A percentile compares a stretch with the other conserved stretches of the same genome.
Conservation (phyloP, 768 basidiomycete species). For the Chalciporus sphaerocephalus region DNA sequence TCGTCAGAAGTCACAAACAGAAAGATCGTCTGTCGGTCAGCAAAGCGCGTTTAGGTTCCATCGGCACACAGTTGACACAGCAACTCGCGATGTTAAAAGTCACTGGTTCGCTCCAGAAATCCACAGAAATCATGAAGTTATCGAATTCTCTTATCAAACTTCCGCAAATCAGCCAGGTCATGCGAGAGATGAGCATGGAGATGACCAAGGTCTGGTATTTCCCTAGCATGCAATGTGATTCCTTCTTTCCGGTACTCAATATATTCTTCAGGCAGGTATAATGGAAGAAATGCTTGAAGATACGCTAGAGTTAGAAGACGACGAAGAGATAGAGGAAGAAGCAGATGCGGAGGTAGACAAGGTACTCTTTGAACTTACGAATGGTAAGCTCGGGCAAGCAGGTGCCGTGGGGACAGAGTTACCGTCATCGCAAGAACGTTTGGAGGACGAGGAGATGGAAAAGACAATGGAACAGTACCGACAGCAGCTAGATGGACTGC, state of each 20-base stretch:
- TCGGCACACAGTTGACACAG: conserved; percentile 82
- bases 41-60: conserved; percentile 90
- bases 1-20: conserved; percentile 94
- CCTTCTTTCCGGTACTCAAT: conserved; percentile 4
- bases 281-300: conserved; percentile 99
- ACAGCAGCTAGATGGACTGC: conserved; percentile 80
- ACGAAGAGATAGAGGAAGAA: conserved; percentile 93
- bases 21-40: conserved; percentile 86
- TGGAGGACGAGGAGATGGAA: conserved; percentile 81
- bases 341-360: conserved; percentile 98
- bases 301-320: conserved; percentile 85
- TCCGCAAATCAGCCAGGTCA: conserved; percentile 86
- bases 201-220: conserved; percentile 83
- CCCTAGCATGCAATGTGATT: neutral
- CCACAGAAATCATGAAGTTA: conserved; percentile 97
- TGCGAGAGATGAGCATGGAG: conserved; percentile 99
- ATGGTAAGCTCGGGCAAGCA: conserved; percentile 90
- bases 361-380: conserved; percentile 89
- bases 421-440: conserved; percentile 57
- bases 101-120: conserved; percentile 95
- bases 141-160: conserved; percentile 90
- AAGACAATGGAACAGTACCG: conserved; percentile 88
- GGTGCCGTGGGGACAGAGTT: conserved; percentile 66
- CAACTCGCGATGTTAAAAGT: conserved; percentile 96
- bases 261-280: conserved; percentile 74